Base-by-base conservation (phyloP, 2,329 filamentous ascomycete species). In the Teratosphaeria zuluensis region DNA sequence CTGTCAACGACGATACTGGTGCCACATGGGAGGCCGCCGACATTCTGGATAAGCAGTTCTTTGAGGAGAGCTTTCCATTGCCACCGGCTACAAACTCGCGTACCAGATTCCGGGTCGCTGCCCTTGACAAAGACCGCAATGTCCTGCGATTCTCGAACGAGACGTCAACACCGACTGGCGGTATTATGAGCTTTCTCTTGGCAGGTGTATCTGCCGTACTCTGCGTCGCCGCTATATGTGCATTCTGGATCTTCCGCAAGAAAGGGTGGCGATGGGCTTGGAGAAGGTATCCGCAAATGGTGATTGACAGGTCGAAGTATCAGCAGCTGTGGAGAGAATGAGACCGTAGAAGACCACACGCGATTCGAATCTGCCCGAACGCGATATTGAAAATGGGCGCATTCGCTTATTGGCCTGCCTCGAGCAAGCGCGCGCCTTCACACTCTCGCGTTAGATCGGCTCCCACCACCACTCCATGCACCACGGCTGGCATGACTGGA, bases 31-130 rank as follows among this genome's bases (percentile, higher is more conserved):
- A 38, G 19, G 60, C 48, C 24, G 57, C 68, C 46, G 63, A 64
- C 48, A 56, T 62, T n/a, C 53, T 65, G 6, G 56, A 59, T 4
- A 66, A 63, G 51, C 54, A 61, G 11, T 63, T 62, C 8, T 69
- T 69, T 53, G 67, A 69, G 58, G 63, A 64, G 8, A 33, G 16
- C 5, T 61, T 65, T 52, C 58, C 53, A 1, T 19, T 65, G 2
- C 12, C 52, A 51, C 58, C 14, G 7, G 51, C 16, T 5, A 21
- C 19, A 24, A 48, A 7, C 11, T 58, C 42, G 21, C 32, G n/a
- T 2, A n/a, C 9, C 4, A 48, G 42, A 19, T 64, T 62, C 48
- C 61, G 64, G 4, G 59, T 64, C 12, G 59, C 57, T 6, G 64
- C 65, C 5, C 56, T 63, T 1, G 64, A 66, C 35, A 58, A 51